Evolutionary conservation across 2,329 filamentous ascomycete species (phyloP).

Genomic region (Neonectria punicea): DNA sequence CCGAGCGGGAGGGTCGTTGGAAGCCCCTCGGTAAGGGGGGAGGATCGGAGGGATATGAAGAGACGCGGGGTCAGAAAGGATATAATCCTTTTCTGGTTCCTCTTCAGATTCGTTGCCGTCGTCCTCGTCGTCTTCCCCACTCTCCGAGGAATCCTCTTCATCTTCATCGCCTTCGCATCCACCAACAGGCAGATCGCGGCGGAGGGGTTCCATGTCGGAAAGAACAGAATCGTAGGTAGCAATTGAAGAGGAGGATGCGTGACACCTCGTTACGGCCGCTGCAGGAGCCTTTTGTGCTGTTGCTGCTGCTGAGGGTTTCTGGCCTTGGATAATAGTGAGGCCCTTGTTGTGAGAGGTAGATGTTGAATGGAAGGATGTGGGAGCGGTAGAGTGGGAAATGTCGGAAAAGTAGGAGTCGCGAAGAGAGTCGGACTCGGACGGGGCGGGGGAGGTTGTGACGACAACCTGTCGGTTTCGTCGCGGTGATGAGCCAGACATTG

Average conservation of each 20-base stretch:
- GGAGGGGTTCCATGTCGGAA: slow-evolving; percentile 44
- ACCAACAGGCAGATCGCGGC: slow-evolving; percentile 37
- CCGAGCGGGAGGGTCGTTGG: slow-evolving; percentile 70
- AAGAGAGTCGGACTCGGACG: slow-evolving; percentile 41
- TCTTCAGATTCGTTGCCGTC: slow-evolving; percentile 42
- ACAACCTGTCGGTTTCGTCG: slow-evolving; percentile 41
- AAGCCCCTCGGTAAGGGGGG: slow-evolving; percentile 69
- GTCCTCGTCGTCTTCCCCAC: slow-evolving; percentile 45
- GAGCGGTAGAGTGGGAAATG: slow-evolving; percentile 43
- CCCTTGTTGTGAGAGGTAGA: slow-evolving; percentile 39
- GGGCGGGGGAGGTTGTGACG: slow-evolving; percentile 39
- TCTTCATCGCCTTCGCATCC: slow-evolving; percentile 39
- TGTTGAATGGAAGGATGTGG: slow-evolving; percentile 41
- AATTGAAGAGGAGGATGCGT: slow-evolving; percentile 63
- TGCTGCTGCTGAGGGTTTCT: slow-evolving; percentile 23
- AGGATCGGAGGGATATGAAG: slow-evolving; percentile 59
- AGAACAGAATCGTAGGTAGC: slow-evolving; percentile 84
- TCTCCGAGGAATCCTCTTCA: slow-evolving; percentile 29
- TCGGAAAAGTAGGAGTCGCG: slow-evolving; percentile 44
- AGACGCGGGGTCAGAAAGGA: slow-evolving; percentile 42
- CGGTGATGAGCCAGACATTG: slow-evolving; percentile 35
- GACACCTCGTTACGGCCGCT: slow-evolving; percentile 31
- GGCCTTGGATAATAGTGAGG: slow-evolving; percentile 20
- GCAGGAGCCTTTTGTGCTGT: slow-evolving; percentile 19
- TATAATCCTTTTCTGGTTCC: slow-evolving; percentile 40